Conservation (phyloP, 2,329 filamentous ascomycete species). For the Aspergillus fumigatiaffinis region DNA sequence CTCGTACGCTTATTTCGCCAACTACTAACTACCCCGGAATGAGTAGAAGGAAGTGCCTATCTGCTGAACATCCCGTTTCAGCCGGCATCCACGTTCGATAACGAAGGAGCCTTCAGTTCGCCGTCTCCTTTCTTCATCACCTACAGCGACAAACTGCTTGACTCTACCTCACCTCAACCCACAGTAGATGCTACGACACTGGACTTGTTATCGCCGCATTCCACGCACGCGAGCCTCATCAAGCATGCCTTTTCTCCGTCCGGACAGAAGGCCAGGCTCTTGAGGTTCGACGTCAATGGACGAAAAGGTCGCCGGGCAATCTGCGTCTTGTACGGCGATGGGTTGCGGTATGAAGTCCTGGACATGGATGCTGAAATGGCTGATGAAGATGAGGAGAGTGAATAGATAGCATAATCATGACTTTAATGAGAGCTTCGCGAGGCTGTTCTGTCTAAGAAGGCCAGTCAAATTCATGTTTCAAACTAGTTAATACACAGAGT, state of each 20-base stretch:
- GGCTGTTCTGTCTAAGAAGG: not conserved
- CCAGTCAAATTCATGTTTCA: not conserved
- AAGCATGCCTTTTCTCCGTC: slow-evolving; percentile 46
- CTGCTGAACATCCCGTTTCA: slow-evolving; percentile 35
- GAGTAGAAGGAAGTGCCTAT: slow-evolving; percentile 23
- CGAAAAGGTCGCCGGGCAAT: slow-evolving; percentile 50
- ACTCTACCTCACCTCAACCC: slow-evolving; percentile 11
- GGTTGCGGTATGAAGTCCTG: slow-evolving; percentile 52
- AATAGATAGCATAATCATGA: slow-evolving; percentile 6
- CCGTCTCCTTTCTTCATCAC: slow-evolving; percentile 12
- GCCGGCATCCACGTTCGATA: slow-evolving; percentile 6
- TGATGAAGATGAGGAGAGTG: slow-evolving; percentile 26
- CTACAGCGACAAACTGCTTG: slow-evolving; percentile 17
- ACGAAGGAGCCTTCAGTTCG: slow-evolving; percentile 6
- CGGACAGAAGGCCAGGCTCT: slow-evolving; percentile 44
- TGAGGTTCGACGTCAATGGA: slow-evolving; percentile 53
- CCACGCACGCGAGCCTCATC: slow-evolving; percentile 24
- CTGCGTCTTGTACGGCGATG: slow-evolving; percentile 53
- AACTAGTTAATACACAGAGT: not conserved
- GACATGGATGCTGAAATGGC: slow-evolving; percentile 49
- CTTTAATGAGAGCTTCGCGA: not conserved
- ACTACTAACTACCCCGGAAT: not conserved
- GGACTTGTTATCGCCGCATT: slow-evolving; percentile 16
- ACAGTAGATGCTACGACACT: slow-evolving; percentile 8
- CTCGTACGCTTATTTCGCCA: not conserved